phyloP scores from a whole-genome alignment of 768 basidiomycete species.

The Cyclocybe aegerita region DNA sequence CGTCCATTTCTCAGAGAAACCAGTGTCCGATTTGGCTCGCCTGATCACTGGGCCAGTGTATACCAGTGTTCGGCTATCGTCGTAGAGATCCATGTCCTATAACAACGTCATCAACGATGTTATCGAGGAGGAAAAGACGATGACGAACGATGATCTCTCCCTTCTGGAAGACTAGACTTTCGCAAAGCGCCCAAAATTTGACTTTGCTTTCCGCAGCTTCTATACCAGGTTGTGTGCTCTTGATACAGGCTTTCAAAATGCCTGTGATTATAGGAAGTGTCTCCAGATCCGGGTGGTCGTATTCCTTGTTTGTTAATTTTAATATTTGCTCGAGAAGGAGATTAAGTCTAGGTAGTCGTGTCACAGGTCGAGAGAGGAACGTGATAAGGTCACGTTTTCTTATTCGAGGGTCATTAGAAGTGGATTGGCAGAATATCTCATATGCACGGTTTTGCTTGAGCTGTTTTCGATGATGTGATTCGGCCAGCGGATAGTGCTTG shows the following conservation, averaged over 20 bases:
- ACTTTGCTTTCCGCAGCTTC: slow-evolving; percentile 90
- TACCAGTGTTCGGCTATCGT: slow-evolving; percentile 71
- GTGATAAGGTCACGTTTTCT: slow-evolving; percentile 78
- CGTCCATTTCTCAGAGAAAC: slow-evolving; percentile 62
- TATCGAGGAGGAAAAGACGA: background rate
- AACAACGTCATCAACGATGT: background rate
- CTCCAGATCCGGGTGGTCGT: slow-evolving; percentile 78
- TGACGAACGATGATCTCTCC: slow-evolving; percentile 80
- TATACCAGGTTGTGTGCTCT: slow-evolving; percentile 88
- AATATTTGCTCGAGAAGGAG: slow-evolving; percentile 71
- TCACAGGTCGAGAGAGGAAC: slow-evolving; percentile 84
- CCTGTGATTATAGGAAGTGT: slow-evolving; percentile 70
- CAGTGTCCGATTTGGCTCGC: slow-evolving; percentile 59
- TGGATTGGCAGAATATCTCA: slow-evolving; percentile 61
- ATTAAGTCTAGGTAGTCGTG: slow-evolving; percentile 79
- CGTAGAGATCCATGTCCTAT: slow-evolving; percentile 82
- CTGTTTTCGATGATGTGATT: slow-evolving; percentile 79
- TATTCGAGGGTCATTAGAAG: slow-evolving; percentile 61
- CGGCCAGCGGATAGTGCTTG: slow-evolving; percentile 85
- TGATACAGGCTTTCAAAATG: slow-evolving; percentile 71
- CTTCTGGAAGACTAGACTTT: slow-evolving; percentile 69
- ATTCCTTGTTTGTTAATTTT: slow-evolving; percentile 61
- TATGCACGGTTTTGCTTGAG: slow-evolving; percentile 68
- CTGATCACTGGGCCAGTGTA: slow-evolving; percentile 66
- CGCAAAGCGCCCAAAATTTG: slow-evolving; percentile 80